A percentile compares a stretch with the other conserved stretches of the same genome.
Evolutionary conservation across 306 rosid genomes (phyloP).

Genomic region (Inga laurina): DNA sequence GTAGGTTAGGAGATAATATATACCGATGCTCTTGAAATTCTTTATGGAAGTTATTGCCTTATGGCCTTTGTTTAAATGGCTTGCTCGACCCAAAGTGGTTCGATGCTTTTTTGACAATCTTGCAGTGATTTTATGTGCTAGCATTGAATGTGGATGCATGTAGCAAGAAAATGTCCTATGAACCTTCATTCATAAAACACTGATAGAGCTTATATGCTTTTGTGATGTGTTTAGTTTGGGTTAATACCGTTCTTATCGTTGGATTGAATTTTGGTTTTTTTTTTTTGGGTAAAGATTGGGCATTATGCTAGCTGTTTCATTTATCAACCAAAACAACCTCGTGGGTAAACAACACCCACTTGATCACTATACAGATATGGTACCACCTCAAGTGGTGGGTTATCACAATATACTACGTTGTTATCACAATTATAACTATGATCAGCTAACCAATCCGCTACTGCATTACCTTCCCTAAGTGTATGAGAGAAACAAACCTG

Average conservation of each 20-base stretch:
- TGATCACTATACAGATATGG: too few species aligned
- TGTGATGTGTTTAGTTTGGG: not conserved
- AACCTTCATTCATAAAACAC: not conserved
- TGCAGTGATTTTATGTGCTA: not conserved
- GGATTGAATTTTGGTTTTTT: too few species aligned
- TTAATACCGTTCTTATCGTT: fast-evolving
- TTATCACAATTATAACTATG: too few species aligned
- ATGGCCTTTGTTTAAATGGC: conserved; percentile 25
- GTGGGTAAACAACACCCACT: too few species aligned
- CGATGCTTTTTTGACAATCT: not conserved
- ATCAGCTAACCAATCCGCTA: too few species aligned
- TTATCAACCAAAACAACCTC: too few species aligned
- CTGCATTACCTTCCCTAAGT: too few species aligned
- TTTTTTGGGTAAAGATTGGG: too few species aligned
- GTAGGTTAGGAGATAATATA: conserved; percentile 36
- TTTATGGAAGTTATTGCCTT: conserved; percentile 30
- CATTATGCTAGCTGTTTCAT: too few species aligned
- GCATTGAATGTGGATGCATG: not conserved
- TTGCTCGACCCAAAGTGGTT: not conserved
- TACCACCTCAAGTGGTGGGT: too few species aligned
- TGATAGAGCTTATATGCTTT: not conserved
- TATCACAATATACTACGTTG: too few species aligned
- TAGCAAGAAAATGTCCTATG: not conserved
- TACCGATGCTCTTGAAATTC: conserved; percentile 49
- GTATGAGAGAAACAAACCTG: too few species aligned